Conservation (phyloP, 768 basidiomycete genomes). For the Russula vinacea region DNA sequence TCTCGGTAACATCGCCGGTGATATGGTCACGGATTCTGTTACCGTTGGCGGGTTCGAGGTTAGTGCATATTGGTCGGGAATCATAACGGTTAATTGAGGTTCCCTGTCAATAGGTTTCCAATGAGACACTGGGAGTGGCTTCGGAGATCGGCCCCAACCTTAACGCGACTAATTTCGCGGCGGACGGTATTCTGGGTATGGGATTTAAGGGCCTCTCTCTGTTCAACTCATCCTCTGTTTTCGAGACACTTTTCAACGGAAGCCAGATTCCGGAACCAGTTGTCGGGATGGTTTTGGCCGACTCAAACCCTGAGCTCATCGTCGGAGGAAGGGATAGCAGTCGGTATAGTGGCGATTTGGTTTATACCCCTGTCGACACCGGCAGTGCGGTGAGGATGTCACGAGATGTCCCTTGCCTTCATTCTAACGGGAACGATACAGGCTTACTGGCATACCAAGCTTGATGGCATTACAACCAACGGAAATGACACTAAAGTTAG, state of each 20-base stretch:
- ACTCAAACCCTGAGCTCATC: background rate
- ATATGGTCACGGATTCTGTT: background rate
- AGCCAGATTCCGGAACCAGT: background rate
- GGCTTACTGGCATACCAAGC: background rate
- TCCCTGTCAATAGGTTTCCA: too few species aligned
- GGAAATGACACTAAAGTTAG: background rate
- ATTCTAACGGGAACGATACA: background rate
- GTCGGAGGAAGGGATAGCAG: background rate
- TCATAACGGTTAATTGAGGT: too few species aligned
- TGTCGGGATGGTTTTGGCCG: background rate
- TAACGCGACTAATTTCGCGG: background rate
- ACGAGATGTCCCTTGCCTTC: background rate
- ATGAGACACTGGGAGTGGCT: background rate
- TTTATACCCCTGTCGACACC: background rate
- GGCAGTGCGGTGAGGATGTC: background rate
- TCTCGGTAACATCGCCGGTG: background rate
- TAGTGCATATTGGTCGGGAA: background rate
- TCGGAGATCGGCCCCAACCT: background rate
- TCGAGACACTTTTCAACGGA: background rate
- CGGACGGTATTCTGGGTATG: background rate
- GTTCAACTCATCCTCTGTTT: background rate
- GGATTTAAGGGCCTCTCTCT: background rate
- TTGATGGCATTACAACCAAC: background rate
- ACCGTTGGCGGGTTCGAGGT: background rate
- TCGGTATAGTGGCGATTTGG: background rate